Base-by-base conservation (phyloP, 2,329 filamentous ascomycete genomes). In the Grosmannia serpens region DNA sequence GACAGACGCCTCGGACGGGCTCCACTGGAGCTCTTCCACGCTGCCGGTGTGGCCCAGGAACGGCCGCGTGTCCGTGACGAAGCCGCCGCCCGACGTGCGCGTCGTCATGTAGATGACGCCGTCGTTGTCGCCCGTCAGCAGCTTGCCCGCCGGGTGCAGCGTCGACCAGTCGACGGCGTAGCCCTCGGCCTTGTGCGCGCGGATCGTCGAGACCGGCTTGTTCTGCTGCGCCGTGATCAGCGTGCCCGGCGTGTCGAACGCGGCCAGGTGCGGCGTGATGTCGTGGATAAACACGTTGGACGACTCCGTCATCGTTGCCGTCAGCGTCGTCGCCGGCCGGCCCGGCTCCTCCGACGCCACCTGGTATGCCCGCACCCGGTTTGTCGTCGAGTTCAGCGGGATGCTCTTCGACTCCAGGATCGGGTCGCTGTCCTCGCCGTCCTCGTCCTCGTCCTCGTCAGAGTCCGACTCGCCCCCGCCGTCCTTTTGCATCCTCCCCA, bases 141-240 rank as follows among this genome's bases (percentile, higher is more conserved):
- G 84, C 73, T 92, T 94, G 60, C 91, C 91, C 53, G 85, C 81
- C 0, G 90, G 83, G 52, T 89, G 80, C 11, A 89, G 71, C 1
- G 90, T 88, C 29, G 91, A 96, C 94, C 94, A 99, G 74, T 96
- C 94, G n/a, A 99, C 74, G 0, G 90, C 94, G 71, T 97, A 99
- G 54, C 94, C 94, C 77, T 99, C 94, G 15, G 85, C 77, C 74
- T 91, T 92, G 81, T 99, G 94, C 65, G 92, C 90, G 65, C 88
- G 84, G 65, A 99, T 85, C 3, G 90, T 96, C 64, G 82, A 88
- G 55, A 95, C 74, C 38, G 94, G 91, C 75, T 95, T 95, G 71
- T 91, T 92, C 69, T 95, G 89, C 67, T 88, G 85, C 1, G 89
- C 79, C 8, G 88, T 85, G 64, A 97, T 83, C 63, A 85, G 78